Base-by-base conservation (phyloP, 2,329 filamentous ascomycete genomes). In the Ophiostoma piceae region DNA sequence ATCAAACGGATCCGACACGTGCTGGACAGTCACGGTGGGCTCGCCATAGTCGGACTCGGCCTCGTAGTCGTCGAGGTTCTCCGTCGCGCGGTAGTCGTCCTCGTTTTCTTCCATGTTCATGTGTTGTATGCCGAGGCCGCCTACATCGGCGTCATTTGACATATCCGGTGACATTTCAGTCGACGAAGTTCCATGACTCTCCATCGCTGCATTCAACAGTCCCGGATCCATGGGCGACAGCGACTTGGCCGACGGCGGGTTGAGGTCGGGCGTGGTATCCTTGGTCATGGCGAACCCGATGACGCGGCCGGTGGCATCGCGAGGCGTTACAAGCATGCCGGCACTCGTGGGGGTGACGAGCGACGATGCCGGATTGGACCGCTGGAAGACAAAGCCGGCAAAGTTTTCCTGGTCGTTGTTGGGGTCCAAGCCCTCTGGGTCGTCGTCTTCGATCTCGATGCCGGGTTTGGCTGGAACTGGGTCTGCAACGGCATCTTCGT, bases 401-500 rank as follows among this genome's bases (percentile, higher is more conserved):
- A 88, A 88, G 71, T 87, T 87, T 73, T 87, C 84, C 73, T 88
- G 85, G 71, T 86, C 84, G 69, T 86, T 82, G 70, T 85, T 82
- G 0, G 83, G 84, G 69, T 86, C 84, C 12, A 79, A 70, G 3
- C 76, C 76, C 1, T 74, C 77, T 0, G 75, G 76, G 14, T 75
- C 74, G 43, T 76, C 74, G 35, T 76, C 74, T 19, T 73, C 68
- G 6, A 69, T 69, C 11, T 71, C 71, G 11, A 70, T 73, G 2
- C 65, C 68, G n/a, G 69, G 70, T 6, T 74, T 71, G 32, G 70
- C 73, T 6, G 43, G 19, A 1, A 16, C 35, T 9, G 12, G 11
- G 19, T 41, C 62, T 5, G 32, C 8, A 8, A 26, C 35, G 14
- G n/a, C 51, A 57, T 66, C 54, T 16, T 60, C 47, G 19, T 39